These are phyloP conservation scores for Lanmaoa pseudosensibilis DNA, from an alignment of 768 basidiomycete species.

Conservation along the genomic window DNA sequence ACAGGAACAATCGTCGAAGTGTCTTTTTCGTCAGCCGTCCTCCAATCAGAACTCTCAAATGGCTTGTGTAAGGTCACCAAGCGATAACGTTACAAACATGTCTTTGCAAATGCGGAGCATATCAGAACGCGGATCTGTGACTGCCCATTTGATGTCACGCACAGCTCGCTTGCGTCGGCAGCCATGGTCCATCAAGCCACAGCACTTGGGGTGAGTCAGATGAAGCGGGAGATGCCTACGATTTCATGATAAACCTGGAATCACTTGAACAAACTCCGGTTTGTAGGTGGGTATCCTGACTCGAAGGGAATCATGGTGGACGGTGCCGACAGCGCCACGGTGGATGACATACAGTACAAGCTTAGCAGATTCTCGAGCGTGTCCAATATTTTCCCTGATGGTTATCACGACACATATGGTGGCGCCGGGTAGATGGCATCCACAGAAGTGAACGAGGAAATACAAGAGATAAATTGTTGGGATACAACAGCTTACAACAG, in stretches of 20 bases:
- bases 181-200: background rate
- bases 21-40: background rate
- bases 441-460: constrained; percentile 5
- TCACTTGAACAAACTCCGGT: background rate
- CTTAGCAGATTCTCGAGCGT: background rate
- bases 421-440: background rate
- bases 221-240: background rate
- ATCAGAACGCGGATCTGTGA: background rate
- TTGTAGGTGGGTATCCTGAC: background rate
- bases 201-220: background rate
- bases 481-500: constrained; percentile 22
- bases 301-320: background rate
- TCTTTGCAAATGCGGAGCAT: background rate
- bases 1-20: background rate
- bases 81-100: background rate
- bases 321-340: background rate
- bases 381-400: background rate
- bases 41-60: background rate
- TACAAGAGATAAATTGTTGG: constrained; percentile 16
- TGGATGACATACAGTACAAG: background rate
- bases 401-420: background rate
- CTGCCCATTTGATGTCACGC: no score
- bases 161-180: background rate
- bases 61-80: background rate
- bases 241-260: background rate